Evolutionary conservation across 257 asterid species (phyloP).

Genomic region (Gynochthodes officinalis): DNA sequence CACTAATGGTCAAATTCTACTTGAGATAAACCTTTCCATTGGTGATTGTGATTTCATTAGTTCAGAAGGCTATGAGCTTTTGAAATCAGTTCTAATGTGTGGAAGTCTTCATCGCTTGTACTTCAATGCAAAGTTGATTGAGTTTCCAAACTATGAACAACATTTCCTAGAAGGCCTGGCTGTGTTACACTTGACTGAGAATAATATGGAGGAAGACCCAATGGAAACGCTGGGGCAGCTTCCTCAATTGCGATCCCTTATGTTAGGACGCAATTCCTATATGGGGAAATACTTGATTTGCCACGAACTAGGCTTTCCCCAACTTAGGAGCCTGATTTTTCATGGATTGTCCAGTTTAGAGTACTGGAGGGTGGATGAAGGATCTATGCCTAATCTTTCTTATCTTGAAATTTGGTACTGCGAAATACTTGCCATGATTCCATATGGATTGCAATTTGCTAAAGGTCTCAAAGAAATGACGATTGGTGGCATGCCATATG

Average conservation of each 20-base stretch:
- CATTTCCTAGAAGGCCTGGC: neutral
- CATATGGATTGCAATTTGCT: neutral
- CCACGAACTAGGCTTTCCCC: conserved; percentile 1
- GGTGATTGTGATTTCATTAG: neutral
- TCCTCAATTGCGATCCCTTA: neutral
- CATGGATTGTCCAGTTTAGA: neutral
- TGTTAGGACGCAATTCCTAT: neutral
- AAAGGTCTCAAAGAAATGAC: neutral
- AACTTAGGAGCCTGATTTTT: neutral
- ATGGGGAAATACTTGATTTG: conserved; percentile 5
- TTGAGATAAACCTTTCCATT: neutral
- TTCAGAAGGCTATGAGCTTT: neutral
- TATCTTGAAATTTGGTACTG: neutral
- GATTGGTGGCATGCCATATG: neutral
- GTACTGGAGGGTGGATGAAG: conserved; percentile 13
- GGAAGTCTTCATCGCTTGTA: neutral
- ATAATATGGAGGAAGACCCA: conserved; percentile 2
- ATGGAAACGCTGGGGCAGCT: neutral
- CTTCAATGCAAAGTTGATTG: neutral
- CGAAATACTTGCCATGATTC: neutral
- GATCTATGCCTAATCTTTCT: neutral
- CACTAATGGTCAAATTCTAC: neutral
- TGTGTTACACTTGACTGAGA: neutral
- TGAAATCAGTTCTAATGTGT: neutral
- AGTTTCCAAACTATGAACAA: conserved; percentile 7